These are phyloP conservation scores for Phaeotremella skinneri DNA, from an alignment of 768 basidiomycete species.

Conservation along the genomic window DNA sequence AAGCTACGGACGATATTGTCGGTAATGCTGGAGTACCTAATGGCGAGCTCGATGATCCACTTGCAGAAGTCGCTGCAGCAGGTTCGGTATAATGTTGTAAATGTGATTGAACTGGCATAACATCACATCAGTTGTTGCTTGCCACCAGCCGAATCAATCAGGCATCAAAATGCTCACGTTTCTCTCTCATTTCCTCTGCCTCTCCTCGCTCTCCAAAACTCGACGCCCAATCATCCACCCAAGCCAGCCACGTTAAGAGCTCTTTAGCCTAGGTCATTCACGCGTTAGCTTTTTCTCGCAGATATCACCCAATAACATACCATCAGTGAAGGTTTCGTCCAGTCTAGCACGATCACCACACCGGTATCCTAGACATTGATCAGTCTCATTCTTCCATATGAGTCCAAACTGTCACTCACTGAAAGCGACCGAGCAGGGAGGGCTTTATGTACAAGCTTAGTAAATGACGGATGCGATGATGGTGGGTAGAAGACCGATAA, in stretches of 20 bases:
- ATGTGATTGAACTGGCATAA: constrained; percentile 71
- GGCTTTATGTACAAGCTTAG: constrained; percentile 71
- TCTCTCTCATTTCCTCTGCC: constrained; percentile 73
- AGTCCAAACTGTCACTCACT: constrained; percentile 55
- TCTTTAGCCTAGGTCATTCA: constrained; percentile 57
- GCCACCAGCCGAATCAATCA: too few species aligned
- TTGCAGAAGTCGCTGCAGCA: constrained; percentile 55
- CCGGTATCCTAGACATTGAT: constrained; percentile 41
- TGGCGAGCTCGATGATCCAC: constrained; percentile 57
- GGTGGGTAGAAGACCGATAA: constrained; percentile 89
- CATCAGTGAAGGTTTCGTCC: constrained; percentile 93
- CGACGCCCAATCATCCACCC: constrained; percentile 78
- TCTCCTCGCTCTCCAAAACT: constrained; percentile 49
- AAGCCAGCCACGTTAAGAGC: constrained; percentile 75
- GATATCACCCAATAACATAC: constrained; percentile 52
- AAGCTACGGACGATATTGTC: constrained; percentile 7
- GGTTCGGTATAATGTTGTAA: constrained; percentile 88
- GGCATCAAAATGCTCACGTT: constrained; percentile 59
- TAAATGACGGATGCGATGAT: constrained; percentile 69
- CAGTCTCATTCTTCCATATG: constrained; percentile 4
- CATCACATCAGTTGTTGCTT: constrained; percentile 10
- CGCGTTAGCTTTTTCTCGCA: neutral
- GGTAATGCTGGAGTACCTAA: constrained; percentile 57
- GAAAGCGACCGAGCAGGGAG: constrained; percentile 60
- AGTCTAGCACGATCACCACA: constrained; percentile 83